phyloP scores from a whole-genome alignment of 2,329 filamentous ascomycete genomes.

The Calonectria ilicicola region DNA sequence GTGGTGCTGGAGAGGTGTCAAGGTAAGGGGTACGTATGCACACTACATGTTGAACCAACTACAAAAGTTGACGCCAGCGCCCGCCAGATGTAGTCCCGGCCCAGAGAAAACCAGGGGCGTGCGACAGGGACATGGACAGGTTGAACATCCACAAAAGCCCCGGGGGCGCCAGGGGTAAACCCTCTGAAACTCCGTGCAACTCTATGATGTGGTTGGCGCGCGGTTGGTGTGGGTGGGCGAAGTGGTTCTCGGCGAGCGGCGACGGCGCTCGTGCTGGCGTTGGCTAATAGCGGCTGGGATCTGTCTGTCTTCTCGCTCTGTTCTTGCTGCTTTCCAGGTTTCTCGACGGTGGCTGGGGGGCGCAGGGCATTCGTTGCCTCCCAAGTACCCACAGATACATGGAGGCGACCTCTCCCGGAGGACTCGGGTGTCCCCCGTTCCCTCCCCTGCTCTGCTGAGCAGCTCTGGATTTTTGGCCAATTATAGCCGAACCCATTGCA shows the following conservation, averaged over 20 bases:
- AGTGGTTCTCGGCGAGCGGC: neutral
- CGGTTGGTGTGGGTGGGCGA: neutral
- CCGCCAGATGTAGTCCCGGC: slow-evolving; percentile 14
- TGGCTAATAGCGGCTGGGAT: slow-evolving; percentile 7
- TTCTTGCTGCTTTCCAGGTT: neutral
- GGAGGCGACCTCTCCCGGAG: slow-evolving; percentile 3
- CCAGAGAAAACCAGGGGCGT: slow-evolving; percentile 10
- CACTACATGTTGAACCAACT: neutral
- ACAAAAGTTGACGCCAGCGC: slow-evolving; percentile 22
- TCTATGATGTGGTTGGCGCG: slow-evolving; percentile 5
- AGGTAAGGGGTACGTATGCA: slow-evolving; percentile 14
- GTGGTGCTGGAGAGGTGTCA: neutral
- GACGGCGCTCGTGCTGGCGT: slow-evolving; percentile 4
- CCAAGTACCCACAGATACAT: slow-evolving; percentile 15
- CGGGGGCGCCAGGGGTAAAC: slow-evolving; percentile 13
- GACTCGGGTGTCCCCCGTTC: slow-evolving; percentile 16
- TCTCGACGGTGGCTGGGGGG: slow-evolving; percentile 15
- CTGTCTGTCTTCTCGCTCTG: neutral
- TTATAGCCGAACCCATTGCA: neutral
- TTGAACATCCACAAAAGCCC: neutral
- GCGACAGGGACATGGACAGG: neutral
- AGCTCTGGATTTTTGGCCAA: neutral
- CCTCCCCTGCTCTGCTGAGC: slow-evolving; percentile 16
- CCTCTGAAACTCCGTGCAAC: neutral
- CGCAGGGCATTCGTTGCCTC: slow-evolving; percentile 13